Conservation (phyloP, 306 rosid genomes). For the Gynostemma pentaphyllum region DNA sequence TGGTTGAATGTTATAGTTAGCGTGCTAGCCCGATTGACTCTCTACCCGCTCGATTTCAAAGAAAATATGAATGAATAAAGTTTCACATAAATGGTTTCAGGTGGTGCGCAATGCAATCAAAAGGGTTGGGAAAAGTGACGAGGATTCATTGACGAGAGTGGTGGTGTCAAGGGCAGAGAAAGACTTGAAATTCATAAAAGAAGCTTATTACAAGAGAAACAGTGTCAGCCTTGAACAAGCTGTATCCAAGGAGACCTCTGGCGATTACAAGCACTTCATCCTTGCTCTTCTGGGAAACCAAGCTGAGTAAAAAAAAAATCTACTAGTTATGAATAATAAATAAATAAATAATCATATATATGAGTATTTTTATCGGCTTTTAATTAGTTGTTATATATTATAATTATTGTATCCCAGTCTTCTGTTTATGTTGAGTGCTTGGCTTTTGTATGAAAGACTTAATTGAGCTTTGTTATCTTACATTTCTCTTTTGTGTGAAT, state of each 20-base stretch:
- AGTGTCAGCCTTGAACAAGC: constrained; percentile 56
- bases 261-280: constrained; percentile 60
- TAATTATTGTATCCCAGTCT: background rate
- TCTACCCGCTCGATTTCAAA: background rate
- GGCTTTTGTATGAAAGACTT: constrained; percentile 1
- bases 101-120: constrained; percentile 44
- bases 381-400: constrained; percentile 1
- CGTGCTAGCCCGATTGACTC: no score
- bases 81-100: background rate
- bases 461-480: background rate
- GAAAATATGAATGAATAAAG: background rate
- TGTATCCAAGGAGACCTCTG: constrained; percentile 51
- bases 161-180: constrained; percentile 74
- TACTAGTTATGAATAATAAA: background rate
- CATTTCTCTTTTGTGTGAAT: background rate
- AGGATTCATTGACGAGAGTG: constrained; percentile 68
- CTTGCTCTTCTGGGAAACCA: constrained; percentile 60
- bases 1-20: no score
- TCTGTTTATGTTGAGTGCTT: background rate
- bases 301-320: constrained; percentile 11
- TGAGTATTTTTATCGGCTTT: background rate
- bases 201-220: constrained; percentile 67
- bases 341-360: background rate
- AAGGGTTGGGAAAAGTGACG: constrained; percentile 40
- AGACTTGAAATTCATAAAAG: constrained; percentile 52